Evolutionary conservation across 345 rosid genomes (phyloP).

Genomic region (Isatis tinctoria): DNA sequence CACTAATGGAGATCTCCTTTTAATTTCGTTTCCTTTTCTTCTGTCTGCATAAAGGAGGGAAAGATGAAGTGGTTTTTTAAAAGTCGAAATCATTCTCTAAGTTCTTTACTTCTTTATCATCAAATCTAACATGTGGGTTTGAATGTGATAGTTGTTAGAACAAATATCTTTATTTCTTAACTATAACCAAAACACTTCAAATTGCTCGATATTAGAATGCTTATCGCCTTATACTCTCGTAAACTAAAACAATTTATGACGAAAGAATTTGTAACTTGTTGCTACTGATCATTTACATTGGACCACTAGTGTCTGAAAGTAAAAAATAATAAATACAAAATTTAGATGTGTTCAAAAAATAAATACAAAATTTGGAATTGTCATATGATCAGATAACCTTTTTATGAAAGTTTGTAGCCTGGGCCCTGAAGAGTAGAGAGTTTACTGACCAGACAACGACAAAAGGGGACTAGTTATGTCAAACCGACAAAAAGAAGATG

Average conservation of each 20-base stretch:
- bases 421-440: background rate
- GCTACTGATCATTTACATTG: conserved; percentile 3
- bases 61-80: conserved; percentile 12
- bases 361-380: background rate
- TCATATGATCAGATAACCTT: conserved; percentile 3
- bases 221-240: too few species aligned
- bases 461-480: conserved; percentile 5
- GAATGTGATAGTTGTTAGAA: conserved; percentile 4
- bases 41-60: conserved; percentile 35
- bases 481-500: conserved; percentile 20
- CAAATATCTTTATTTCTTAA: background rate
- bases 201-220: background rate
- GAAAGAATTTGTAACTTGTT: background rate
- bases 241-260: background rate
- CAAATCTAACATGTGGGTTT: conserved; percentile 26
- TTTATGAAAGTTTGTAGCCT: background rate
- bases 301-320: background rate
- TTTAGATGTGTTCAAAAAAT: background rate
- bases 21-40: conserved; percentile 26
- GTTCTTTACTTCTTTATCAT: conserved; percentile 18
- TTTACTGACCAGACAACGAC: conserved; percentile 8
- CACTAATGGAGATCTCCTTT: conserved; percentile 10
- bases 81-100: conserved; percentile 30
- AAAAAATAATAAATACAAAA: background rate
- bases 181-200: conserved; percentile 5